Conservation (phyloP, 73 alveolate species). For the Paramecium biaurelia region DNA sequence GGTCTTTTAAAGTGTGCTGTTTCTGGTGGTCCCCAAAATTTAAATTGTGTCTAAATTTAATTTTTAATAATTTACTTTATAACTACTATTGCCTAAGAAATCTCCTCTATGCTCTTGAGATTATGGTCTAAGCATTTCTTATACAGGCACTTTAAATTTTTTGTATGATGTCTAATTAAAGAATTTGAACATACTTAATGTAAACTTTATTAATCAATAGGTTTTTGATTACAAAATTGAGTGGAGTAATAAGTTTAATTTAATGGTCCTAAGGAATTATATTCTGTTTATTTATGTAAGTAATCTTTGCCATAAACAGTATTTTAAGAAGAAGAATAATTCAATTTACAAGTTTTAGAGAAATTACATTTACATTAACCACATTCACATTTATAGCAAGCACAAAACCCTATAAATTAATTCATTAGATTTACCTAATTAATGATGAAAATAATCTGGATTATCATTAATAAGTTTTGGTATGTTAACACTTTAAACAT, state of each 20-base stretch:
- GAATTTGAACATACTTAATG: background rate
- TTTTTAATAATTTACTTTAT: background rate
- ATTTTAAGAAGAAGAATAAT: background rate
- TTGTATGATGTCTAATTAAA: background rate
- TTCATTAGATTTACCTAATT: background rate
- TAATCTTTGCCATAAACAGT: conserved; percentile 26
- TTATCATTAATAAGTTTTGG: conserved; percentile 30
- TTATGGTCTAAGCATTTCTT: background rate
- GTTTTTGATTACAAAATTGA: conserved; percentile 9
- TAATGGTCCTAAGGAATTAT: background rate
- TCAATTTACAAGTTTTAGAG: conserved; percentile 7
- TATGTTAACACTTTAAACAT: background rate
- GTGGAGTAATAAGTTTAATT: background rate
- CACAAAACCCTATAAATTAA: background rate
- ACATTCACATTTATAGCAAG: conserved; percentile 50
- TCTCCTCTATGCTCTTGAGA: conserved; percentile 43
- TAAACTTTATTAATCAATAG: conserved; percentile 3
- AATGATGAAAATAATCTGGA: conserved; percentile 43
- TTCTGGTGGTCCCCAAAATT: conserved; percentile 52
- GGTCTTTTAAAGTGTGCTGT: conserved; percentile 23
- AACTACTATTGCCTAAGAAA: conserved; percentile 18
- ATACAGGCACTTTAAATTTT: background rate
- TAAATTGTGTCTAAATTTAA: background rate
- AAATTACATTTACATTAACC: conserved; percentile 46
- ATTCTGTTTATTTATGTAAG: background rate